Base-by-base conservation (phyloP, 768 basidiomycete genomes). In the Mycena galopus region DNA sequence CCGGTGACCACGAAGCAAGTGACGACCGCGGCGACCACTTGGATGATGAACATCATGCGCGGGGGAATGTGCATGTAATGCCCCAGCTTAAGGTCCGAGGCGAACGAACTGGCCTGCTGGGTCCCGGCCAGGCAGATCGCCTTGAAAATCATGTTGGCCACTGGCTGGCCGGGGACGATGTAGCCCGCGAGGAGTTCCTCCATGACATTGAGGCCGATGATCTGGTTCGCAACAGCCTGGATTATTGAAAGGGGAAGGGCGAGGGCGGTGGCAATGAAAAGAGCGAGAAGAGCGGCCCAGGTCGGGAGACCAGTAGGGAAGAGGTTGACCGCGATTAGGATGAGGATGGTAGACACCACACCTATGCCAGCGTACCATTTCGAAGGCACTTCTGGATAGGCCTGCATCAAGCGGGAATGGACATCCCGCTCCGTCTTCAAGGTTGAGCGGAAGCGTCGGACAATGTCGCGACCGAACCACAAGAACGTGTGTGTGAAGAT, bases 1-100 rank as follows among this genome's bases (percentile, higher is more conserved):
- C 87, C 80, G 29, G 88, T 87, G 25, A 88, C 86, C 56, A 93
- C 88, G 77, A 95, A 83, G 79, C 86, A 83, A 57, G 86, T 83
- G 68, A 96, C 77, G 47, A 89, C 70, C 6, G 89, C 88, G 10
- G 94, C 87, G 58, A 92, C 80, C 59, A 91, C 81, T 77, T 96
- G 94, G 33, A 88, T 83, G 21, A 78, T 47, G 84, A 96, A 96
- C 88, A 95, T 94, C 73, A 90, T 83, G 69, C 93, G 89, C 56
- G 95, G 95, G 14, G 94, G 93, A 59, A 96, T 85, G 84, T 96
- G 96, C 92, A 94, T 93, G 84, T 96, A 96, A 78, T 95, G 93
- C 23, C 93, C 95, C 61, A 96, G 89, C 83, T 97, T 97, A 77
- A 96, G 84, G 77, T 94, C 92, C 51, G 89, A 88, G 14, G 91